Evolutionary conservation across 140 eudicot genomes (phyloP).

Genomic region (Ambrosia hybrid): DNA sequence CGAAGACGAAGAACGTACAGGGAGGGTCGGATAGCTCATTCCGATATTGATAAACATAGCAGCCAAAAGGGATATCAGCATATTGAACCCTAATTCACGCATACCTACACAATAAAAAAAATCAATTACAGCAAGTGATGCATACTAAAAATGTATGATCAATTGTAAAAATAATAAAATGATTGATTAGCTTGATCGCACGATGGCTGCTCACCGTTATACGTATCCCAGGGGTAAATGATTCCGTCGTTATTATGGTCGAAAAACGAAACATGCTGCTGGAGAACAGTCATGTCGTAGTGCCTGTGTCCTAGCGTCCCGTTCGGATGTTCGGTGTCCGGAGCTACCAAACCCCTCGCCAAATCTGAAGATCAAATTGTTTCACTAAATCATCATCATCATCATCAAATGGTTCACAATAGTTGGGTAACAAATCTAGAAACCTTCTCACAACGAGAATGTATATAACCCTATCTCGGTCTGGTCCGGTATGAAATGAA

Average conservation of each 20-base stretch:
- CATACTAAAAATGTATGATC: background rate
- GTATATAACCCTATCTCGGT: too few relatives aligned
- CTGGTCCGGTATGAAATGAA: too few relatives aligned
- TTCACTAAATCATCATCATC: slow-evolving; percentile 23
- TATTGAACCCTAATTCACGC: slow-evolving; percentile 70
- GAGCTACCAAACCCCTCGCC: slow-evolving; percentile 59
- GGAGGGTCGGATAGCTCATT: slow-evolving; percentile 84
- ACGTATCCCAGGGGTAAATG: slow-evolving; percentile 82
- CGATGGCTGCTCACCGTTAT: slow-evolving; percentile 36
- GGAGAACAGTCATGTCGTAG: slow-evolving; percentile 63
- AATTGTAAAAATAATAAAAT: background rate
- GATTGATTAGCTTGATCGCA: background rate
- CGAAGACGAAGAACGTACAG: slow-evolving; percentile 48
- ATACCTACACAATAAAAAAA: slow-evolving; percentile 39
- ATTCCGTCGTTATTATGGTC: slow-evolving; percentile 64
- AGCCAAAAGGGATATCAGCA: slow-evolving; percentile 46
- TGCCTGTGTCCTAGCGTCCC: slow-evolving; percentile 67
- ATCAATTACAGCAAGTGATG: background rate
- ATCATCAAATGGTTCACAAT: slow-evolving; percentile 1
- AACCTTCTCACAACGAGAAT: too few relatives aligned
- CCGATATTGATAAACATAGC: slow-evolving; percentile 60
- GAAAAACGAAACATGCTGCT: slow-evolving; percentile 69
- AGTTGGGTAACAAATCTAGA: background rate
- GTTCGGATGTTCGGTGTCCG: slow-evolving; percentile 63
- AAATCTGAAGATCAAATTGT: slow-evolving; percentile 35